Evolutionary conservation across 2,329 filamentous ascomycete species (phyloP), one percentile per base, ranked within the genome.

Genomic region (Exophiala calicioides): DNA sequence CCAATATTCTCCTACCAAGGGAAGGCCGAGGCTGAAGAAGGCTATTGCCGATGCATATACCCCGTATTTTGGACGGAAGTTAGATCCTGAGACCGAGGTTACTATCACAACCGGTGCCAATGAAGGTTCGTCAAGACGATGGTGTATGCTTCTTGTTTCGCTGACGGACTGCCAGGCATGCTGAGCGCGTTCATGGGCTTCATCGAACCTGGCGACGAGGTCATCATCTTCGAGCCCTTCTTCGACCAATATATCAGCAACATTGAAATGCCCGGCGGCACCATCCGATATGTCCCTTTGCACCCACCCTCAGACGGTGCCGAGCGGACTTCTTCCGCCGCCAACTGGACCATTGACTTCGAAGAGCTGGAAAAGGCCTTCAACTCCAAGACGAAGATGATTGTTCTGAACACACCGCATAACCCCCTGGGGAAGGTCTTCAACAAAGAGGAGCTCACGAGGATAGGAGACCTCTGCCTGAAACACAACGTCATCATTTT

Each of bases 181-280:
- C 76, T 98, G 56, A 91, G 88, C 64, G 93, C 90, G 0, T 97
- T 98, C 64, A 97, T 98, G 93, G 93, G 81, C 2, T 98, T 98
- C 60, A 83, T 98, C 48, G 93, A 98, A 69, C 79, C 81, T 1
- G 93, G 89, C 9, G 93, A 98, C 64, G 93, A 98, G 68, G 93
- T 96, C 57, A 96, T 98, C 58, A 80, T 98, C 46, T 96, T 98
- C 66, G 93, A 98, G 73, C 93, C 93, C 8, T 98, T 96, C 72
- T 98, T 97, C 66, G 93, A 98, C 70, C 93, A 98, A 83, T 95
- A 97, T 67, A 95, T 98, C 58, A 90, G 85, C 75, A 98, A 98
- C 70, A 97, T 98, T 56, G 88, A 96, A 69, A 97, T 98, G 90
- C 84, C 93, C 1, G 93, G 93, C 40, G 93, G 93, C 58, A 94